Evolutionary conservation across 2,329 filamentous ascomycete genomes (phyloP), one percentile per base, ranked within the genome.

Genomic region (Ophiostoma sp.): DNA sequence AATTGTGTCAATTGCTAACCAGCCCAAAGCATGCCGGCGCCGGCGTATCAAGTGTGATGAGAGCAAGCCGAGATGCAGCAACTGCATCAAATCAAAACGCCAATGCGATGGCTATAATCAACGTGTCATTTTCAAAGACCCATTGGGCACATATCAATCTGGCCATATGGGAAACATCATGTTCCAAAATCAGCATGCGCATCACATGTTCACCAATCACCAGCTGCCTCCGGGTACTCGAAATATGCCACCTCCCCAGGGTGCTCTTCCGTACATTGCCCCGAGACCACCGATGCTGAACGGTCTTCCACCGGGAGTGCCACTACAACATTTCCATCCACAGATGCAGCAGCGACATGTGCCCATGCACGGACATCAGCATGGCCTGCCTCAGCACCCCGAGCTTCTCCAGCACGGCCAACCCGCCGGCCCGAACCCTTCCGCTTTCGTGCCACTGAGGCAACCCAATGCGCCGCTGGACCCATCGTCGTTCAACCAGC

Each of bases 31-130:
- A 69, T 99, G 95, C 79, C 90, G 95, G 72, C 94, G 91, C 79
- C 89, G 95, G 67, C 90, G 95, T 71, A 98, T 99, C 79, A 99
- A 98, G 79, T 99, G 95, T 78, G 95, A 95, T 71, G 95, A 98
- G 77, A 91, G 92, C 74, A 86, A 89, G 65, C 92, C 92, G 40
- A 89, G 85, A 41, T 95, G 92, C 78, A 87, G 84, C 75, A 96
- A 96, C 75, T 96, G 92, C 79, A 87, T 90, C 79, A 95, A 94
- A 75, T 94, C 91, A 18, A 94, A 93, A 78, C 85, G 92, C 14
- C 83, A 87, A 72, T 96, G 92, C 76, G 91, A 95, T 77, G 92
- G 92, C 67, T 95, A 95, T 77, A 92, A 87, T 73, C 89, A 92
- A 76, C 86, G 89, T 64, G 87, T 95, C 67, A 83, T 92, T 69